Evolutionary conservation across 768 basidiomycete genomes (phyloP), one percentile per base, ranked within the genome.

Genomic region (Podaxis sp.): DNA sequence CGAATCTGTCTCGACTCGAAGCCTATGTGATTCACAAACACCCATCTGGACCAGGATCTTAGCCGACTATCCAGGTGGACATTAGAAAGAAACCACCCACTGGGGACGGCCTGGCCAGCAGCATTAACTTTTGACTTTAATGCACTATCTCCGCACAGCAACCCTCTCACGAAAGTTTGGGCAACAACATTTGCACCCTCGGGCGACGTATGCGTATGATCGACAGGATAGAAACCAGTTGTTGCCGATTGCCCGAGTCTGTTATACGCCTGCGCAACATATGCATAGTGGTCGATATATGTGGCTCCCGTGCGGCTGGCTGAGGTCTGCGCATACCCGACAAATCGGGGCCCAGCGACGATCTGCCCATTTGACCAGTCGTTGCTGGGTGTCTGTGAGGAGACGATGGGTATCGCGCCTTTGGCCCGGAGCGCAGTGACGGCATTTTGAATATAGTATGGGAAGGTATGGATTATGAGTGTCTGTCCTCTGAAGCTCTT

Each of bases 341-440:
- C 80, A 62, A 82, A 83, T 19, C 81, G 75, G 12, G 77, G 72
- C 13, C 72, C 71, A n/a, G 77, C 70, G n/a, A 65, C 66, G 27
- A 79, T 76, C 50, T 69, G 65, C 22, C 68, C 70, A 50, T 74
- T 74, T 1, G 70, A 58, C 79, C 79, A 84, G 36, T 73, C 73
- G 66, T 83, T 80, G 64, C 75, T 70, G 6, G 82, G 82, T 2
- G 82, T 83, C 62, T 80, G 79, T 2, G 80, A 78, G 12, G 79
- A 79, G 9, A 83, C 70, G 59, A 84, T 81, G 33, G 77, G 75
- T 29, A 75, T 80, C 37, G 76, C 80, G 17, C 82, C 82, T 67
- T 82, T 82, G 0, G 78, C 73, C 65, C 77, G 72, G 52, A 82
- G 66, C 8, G 76, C 65, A 38, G 71, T 76, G 55, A 78, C 73